Evolutionary conservation across 2,329 filamentous ascomycete genomes (phyloP).

Genomic region (Epichloe festucae): DNA sequence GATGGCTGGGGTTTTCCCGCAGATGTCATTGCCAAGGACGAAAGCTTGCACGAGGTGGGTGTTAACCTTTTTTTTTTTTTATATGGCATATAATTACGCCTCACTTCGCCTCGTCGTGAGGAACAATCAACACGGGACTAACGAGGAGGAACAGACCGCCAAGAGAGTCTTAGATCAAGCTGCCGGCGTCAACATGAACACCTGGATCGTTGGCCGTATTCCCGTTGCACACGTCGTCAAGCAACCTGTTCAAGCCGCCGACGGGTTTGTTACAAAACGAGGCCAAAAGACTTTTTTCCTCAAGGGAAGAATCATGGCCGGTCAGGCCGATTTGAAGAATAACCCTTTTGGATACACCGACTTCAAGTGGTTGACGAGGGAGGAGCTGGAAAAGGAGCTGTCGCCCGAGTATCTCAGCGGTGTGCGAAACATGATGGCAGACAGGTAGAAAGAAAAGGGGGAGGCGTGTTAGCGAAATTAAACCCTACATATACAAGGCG

Average conservation of each 20-base stretch:
- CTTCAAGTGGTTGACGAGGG: slow-evolving; percentile 85
- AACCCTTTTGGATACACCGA: slow-evolving; percentile 65
- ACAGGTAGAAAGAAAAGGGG: slow-evolving; percentile 39
- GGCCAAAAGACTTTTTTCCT: slow-evolving; percentile 90
- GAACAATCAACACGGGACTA: background rate
- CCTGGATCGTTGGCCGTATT: slow-evolving; percentile 86
- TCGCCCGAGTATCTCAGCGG: slow-evolving; percentile 55
- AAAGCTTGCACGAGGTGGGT: slow-evolving; percentile 72
- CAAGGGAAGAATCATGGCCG: slow-evolving; percentile 92
- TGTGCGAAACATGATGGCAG: slow-evolving; percentile 72
- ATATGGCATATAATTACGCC: background rate
- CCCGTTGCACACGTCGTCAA: slow-evolving; percentile 70
- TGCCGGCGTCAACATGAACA: slow-evolving; percentile 94
- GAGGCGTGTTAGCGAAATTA: no score
- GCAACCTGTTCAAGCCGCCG: slow-evolving; percentile 33
- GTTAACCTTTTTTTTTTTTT: background rate
- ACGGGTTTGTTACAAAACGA: slow-evolving; percentile 28
- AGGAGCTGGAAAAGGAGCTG: slow-evolving; percentile 65
- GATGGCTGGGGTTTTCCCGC: slow-evolving; percentile 77
- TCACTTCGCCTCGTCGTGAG: no score
- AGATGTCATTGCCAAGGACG: slow-evolving; percentile 52
- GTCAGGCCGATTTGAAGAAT: slow-evolving; percentile 67
- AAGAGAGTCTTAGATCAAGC: slow-evolving; percentile 64
- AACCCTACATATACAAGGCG: no score
- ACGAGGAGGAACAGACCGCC: slow-evolving; percentile 48